These are phyloP conservation scores for Phylloporus sp. DNA, from an alignment of 768 basidiomycete genomes.

Conservation along the genomic window DNA sequence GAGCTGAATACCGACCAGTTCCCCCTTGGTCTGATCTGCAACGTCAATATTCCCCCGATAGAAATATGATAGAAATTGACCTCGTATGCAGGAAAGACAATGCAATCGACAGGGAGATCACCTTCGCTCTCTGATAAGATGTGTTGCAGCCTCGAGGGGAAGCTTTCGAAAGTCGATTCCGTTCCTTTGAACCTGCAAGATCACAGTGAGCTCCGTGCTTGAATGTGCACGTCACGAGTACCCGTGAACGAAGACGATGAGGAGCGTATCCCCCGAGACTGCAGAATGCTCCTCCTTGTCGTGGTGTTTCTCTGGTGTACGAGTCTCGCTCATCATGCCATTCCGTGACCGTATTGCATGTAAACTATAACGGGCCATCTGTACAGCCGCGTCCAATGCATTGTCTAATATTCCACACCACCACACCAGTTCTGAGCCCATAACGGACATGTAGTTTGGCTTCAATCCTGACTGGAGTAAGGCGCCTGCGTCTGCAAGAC, in stretches of 20 bases:
- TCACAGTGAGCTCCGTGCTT: conserved; percentile 2
- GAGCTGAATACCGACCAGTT: conserved; percentile 55
- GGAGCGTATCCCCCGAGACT: conserved; percentile 41
- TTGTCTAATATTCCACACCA: not conserved
- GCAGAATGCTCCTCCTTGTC: conserved; percentile 4
- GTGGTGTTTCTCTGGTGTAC: conserved; percentile 3
- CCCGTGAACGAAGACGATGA: conserved; percentile 79
- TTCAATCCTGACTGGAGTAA: conserved; percentile 42
- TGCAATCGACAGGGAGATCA: conserved; percentile 56
- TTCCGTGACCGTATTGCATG: not conserved
- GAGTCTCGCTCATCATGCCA: conserved; percentile 13
- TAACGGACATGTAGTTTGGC: conserved; percentile 17
- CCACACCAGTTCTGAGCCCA: no score
- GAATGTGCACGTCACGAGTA: conserved; percentile 27
- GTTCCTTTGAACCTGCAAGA: conserved; percentile 48
- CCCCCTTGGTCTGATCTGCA: conserved; percentile 74
- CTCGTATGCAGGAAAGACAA: conserved; percentile 90
- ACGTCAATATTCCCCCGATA: conserved; percentile 10
- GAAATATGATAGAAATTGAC: conserved; percentile 33
- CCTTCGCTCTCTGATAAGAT: conserved; percentile 62
- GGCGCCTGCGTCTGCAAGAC: conserved; percentile 50
- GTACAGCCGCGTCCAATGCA: not conserved
- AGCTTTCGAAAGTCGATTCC: conserved; percentile 69
- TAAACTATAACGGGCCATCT: conserved; percentile 14
- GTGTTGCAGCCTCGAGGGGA: conserved; percentile 77